Evolutionary conservation across 208 protist species (phyloP), one percentile per base, ranked within the genome.

Genomic region (Herpetomonas muscarum): DNA sequence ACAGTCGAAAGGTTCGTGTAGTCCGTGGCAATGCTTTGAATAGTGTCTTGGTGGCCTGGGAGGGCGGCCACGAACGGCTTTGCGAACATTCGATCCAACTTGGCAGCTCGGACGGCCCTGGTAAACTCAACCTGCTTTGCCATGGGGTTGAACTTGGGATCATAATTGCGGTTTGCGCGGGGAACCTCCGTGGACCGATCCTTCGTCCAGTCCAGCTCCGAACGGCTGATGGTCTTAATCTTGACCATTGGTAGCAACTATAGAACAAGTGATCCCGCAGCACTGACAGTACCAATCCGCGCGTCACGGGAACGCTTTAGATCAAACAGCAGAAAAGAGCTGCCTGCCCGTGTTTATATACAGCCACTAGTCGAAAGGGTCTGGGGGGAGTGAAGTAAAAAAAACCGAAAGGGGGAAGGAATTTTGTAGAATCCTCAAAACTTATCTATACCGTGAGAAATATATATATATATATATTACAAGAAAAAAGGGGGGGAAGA

Each of bases 51-150:
- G 59, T 98, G 95, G 2, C 92, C 93, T 32, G 70, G 55, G 6
- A 98, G 66, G 1, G 91, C 81, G 9, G 76, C 85, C 10, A 98
- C 69, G 79, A 99, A 98, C 25, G 97, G 97, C 66, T 98, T 98
- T 7, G 97, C 94, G 75, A 98, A 99, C 76, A 98, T 92, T 22
- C 91, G 84, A 67, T 98, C 97, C 47, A 98, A 71, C 62, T 99
- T 99, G 6, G 86, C 87, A 12, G 97, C 92, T 62, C 93, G 90
- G 24, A 99, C 76, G 22, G 98, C 97, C 31, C 98, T 84, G 12
- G 85, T 95, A 69, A 98, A 99, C 72, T 99, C 97, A 5, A 97
- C 75, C 64, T 97, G 92, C 64, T 97, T 94, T 37, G 97, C 90
- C 82, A 98, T 98, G 3, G 96, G 94, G 66, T 98, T 97, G 30